Base-by-base conservation (phyloP, 179 eudicot species). In the Silene noctiflora region DNA sequence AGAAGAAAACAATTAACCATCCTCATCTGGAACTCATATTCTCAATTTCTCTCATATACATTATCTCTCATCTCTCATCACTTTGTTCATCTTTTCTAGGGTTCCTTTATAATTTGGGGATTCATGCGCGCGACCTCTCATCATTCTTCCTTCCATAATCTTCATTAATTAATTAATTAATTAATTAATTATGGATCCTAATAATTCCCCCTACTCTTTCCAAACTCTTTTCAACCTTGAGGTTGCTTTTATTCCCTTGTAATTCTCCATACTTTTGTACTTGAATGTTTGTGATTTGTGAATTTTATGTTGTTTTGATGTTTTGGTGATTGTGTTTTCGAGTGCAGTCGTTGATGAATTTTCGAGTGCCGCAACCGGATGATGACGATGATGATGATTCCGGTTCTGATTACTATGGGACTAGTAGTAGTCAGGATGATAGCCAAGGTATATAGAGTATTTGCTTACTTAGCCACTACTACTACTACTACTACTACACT, bases 271-370 rank as follows among this genome's bases (percentile, higher is more conserved):
- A 8, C 3, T 11, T 7, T 60, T 10, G 1, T 4, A 0, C 13
- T 77, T 65, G 20, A 35, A 66, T 48, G 3, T n/a, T 13, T 16
- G 35, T 17, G n/a, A 22, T 76, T 35, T 8, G 78, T 55, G n/a
- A 66, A 20, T 68, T 44, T 69, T 20, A 35, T 65, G 21, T 48
- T 33, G 76, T 56, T 73, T 42, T 68, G 44, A 44, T 61, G 42
- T 17, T 71, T 68, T 72, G 71, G 70, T 74, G 77, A 76, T 44
- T 67, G 73, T 78, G 71, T 73, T 39, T 6, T 39, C 8, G 79
- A 0, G 83, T 80, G 87, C 86, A 94, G 98, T 80, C 98, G 73
- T 84, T 94, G 96, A 87, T 88, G 92, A 94, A 90, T 77, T 94
- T 90, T 83, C 91, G 81, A 81, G 75, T 94, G 83, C 98, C 98